A percentile compares a stretch with the other conserved stretches of the same genome.
Evolutionary conservation across 768 basidiomycete species (phyloP).

Genomic region (Suillus tomentosus): DNA sequence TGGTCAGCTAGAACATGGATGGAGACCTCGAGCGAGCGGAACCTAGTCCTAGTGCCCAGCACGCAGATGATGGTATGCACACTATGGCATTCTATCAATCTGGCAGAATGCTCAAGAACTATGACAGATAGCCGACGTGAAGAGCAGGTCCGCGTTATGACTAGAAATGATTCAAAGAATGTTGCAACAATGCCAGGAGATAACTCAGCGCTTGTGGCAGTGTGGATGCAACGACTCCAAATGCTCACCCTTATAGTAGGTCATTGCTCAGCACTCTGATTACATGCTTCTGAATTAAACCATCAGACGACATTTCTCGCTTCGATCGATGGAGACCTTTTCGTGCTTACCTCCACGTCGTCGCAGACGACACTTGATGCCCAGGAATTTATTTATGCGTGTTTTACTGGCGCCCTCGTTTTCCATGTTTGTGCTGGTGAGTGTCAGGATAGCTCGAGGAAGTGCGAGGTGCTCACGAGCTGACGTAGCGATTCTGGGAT

Average conservation of each 20-base stretch:
- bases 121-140: not conserved
- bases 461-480: not conserved
- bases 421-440: constrained; percentile 33
- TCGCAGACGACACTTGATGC: constrained; percentile 21
- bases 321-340: constrained; percentile 30
- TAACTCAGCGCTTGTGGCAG: constrained; percentile 23
- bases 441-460: constrained; percentile 7
- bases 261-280: not conserved
- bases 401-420: constrained; percentile 32
- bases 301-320: constrained; percentile 32
- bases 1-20: not conserved
- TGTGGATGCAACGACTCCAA: constrained; percentile 32
- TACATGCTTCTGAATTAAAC: constrained; percentile 3
- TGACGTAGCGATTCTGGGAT: constrained; percentile 28
- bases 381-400: constrained; percentile 30
- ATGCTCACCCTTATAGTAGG: constrained; percentile 29
- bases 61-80: not conserved
- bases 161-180: not conserved
- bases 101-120: not conserved
- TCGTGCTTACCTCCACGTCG: constrained; percentile 25
- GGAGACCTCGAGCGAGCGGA: not conserved
- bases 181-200: not conserved
- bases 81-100: not conserved
- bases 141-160: no score
- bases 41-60: not conserved